Evolutionary conservation across 257 asterid genomes (phyloP), one percentile per base, ranked within the genome.

Genomic region (Salvia rosmarinus): DNA sequence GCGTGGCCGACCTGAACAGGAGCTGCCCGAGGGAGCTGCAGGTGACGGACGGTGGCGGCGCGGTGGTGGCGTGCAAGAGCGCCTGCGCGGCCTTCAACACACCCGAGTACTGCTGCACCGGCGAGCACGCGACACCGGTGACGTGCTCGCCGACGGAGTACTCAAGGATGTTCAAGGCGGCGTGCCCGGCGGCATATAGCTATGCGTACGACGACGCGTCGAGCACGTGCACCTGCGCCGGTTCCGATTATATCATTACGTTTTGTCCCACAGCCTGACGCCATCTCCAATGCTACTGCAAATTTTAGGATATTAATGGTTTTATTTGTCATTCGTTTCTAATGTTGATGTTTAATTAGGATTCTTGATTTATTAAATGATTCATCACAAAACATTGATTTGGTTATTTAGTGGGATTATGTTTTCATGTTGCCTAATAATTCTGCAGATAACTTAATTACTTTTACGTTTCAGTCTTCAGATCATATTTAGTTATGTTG

Each of bases 111-210:
- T 95, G 99, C 57, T 95, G 99, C 89, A 85, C 96, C 44, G 97
- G 88, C 12, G 90, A 82, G 0, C 84, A 86, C 72, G 67, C 88
- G 43, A 86, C 87, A 68, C 88, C 99, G 68, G 65, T 6, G 6
- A 91, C 88, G 0, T 95, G 99, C 21, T n/a, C 82, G 32, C 97
- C 97, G 73, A 87, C 95, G 14, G 2, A 63, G 9, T 91, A 91
- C 67, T 91, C 98, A 30, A 25, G 21, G 84, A 35, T 85, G 28
- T 95, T 95, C 71, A 95, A 95, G 88, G 55, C 19, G 9, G 95
- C 98, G 0, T 95, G 99, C 73, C 99, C 99, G 5, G 21, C 89
- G 14, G 96, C 98, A 4, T 95, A 95, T 64, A 91, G 98, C 16
- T 95, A 91, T n/a, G 99, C 98, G 1, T 95, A 95, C 44, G 98